A percentile compares a stretch with the other conserved stretches of the same genome.
Evolutionary conservation across 768 basidiomycete species (phyloP).

Genomic region (Sporobolomyces phaffii): DNA sequence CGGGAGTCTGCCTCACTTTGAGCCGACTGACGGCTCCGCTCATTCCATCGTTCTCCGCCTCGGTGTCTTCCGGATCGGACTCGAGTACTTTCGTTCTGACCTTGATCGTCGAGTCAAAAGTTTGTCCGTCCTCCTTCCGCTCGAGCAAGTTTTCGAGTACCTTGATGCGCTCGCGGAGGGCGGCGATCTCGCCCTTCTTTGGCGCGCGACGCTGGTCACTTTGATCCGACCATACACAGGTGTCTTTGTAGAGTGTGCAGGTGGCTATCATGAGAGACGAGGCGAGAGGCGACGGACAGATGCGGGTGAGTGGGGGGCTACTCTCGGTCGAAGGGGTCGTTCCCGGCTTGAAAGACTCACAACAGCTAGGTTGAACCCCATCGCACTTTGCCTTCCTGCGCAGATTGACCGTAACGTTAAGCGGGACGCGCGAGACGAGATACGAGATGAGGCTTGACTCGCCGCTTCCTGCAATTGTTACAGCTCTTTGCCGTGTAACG

Average conservation of each 20-base stretch:
- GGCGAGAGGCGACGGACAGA: not conserved
- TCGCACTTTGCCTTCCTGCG: constrained; percentile 28
- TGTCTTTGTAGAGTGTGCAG: constrained; percentile 15
- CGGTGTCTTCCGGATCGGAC: not conserved
- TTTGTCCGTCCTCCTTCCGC: no score
- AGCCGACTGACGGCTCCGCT: constrained; percentile 6
- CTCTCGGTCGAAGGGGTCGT: not conserved
- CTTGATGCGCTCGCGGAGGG: constrained; percentile 17
- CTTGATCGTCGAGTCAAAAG: no score
- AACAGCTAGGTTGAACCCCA: not conserved
- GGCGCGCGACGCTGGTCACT: not conserved
- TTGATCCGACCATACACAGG: not conserved
- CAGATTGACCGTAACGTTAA: not conserved
- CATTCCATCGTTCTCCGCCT: not conserved
- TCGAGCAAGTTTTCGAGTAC: constrained; percentile 15
- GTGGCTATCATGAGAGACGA: not conserved
- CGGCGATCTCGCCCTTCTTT: not conserved
- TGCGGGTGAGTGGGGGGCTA: not conserved
- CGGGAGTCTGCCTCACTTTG: no score
- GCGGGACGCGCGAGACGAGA: not conserved
- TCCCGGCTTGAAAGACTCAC: not conserved
- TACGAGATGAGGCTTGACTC: not conserved
- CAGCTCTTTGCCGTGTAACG: not conserved
- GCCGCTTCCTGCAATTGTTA: not conserved
- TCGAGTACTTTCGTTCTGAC: not conserved